Evolutionary conservation across 2,329 filamentous ascomycete species (phyloP), one percentile per base, ranked within the genome.

Genomic region (Immersiporthe knoxdaviesiana): DNA sequence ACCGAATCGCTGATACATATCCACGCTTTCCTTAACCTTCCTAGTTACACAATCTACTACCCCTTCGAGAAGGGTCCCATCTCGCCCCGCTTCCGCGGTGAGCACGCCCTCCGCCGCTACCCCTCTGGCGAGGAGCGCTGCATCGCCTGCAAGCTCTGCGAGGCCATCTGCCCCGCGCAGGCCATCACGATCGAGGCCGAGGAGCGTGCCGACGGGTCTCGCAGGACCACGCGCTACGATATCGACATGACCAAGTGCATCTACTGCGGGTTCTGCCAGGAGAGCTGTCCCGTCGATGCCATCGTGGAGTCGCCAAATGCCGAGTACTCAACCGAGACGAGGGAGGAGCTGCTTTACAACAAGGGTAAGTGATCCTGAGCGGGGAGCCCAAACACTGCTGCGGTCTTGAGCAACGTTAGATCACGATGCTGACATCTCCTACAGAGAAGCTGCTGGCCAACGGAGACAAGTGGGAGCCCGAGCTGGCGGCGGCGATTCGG

Each of bases 191-290:
- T 99, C 77, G 96, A 99, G 84, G 96, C 96, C 68, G 96, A 99
- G 82, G 96, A 99, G 86, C 94, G 96, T 79, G 93, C 92, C 78
- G 96, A 99, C 77, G 96, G 96, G 73, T 97, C 93, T 78, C 90
- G 96, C 82, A 90, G 96, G 79, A 99, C 96, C 65, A 97, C 95
- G 70, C 90, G 95, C 79, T 99, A 99, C 84, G 96, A 99, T 81
- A 97, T 99, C 79, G 96, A 99, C 84, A 99, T 99, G 96, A 98
- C 96, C 78, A 99, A 99, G 88, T 99, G 96, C 85, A 99, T 99
- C 83, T 99, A 98, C 89, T 98, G 96, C 81, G 96, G 96, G 65
- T 97, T 97, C 85, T 98, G 96, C 88, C 95, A 97, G 85, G 96
- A 99, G 86, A 97, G 93, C 74, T 99, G 96, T 84, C 96, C 96